Evolutionary conservation across 2,329 filamentous ascomycete species (phyloP).

Genomic region (Aureobasidium melanogenum): DNA sequence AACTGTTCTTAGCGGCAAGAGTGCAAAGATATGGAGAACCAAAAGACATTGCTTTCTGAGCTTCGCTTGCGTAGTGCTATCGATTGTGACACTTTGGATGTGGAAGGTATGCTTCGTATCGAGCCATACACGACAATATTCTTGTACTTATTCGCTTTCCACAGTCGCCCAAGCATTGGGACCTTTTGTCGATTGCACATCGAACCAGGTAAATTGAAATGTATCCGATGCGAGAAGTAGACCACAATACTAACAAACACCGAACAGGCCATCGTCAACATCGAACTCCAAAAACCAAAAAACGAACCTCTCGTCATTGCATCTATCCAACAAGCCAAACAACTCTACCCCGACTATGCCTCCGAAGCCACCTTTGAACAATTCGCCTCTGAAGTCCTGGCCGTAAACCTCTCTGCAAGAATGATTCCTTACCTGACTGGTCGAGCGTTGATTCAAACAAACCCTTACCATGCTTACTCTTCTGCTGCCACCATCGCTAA

Average conservation of each 20-base stretch:
- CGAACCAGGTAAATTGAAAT: conserved; percentile 7
- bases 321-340: conserved; percentile 10
- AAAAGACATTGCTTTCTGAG: conserved; percentile 9
- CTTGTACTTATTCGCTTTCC: background rate
- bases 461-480: conserved; percentile 14
- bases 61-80: conserved; percentile 9
- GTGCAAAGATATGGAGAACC: background rate
- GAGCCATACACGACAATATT: background rate
- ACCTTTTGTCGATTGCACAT: conserved; percentile 15
- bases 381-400: conserved; percentile 13
- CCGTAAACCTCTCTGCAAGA: conserved; percentile 7
- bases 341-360: conserved; percentile 2
- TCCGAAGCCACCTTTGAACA: conserved; percentile 10
- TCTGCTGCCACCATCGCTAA: conserved; percentile 9
- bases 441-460: conserved; percentile 13
- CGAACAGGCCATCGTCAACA: conserved; percentile 12
- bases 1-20: background rate
- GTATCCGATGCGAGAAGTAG: background rate
- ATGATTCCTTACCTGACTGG: conserved; percentile 13
- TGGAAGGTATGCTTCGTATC: background rate
- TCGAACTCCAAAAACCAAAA: conserved; percentile 10
- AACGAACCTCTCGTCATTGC: conserved; percentile 8
- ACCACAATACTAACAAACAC: background rate
- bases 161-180: conserved; percentile 13
- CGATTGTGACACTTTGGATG: conserved; percentile 15